phyloP scores from a whole-genome alignment of 495 filamentous ascomycete genomes.

The Annulohypoxylon maeteangense region DNA sequence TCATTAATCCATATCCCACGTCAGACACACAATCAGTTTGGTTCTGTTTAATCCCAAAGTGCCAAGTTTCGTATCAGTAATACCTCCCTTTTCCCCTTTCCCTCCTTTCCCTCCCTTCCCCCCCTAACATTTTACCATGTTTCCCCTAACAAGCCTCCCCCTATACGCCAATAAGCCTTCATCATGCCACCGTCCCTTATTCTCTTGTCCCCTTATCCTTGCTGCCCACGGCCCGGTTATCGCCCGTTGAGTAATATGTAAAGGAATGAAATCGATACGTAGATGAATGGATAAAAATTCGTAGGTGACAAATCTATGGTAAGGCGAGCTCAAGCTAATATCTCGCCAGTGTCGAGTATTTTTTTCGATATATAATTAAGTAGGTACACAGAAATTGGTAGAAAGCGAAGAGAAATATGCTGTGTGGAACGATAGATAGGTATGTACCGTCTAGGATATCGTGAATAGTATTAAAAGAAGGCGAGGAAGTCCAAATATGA shows the following conservation, averaged over 20 bases:
- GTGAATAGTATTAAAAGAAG: neutral
- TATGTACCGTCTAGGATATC: neutral
- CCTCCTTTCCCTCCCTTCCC: neutral
- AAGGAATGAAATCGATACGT: neutral
- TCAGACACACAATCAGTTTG: conserved; percentile 6
- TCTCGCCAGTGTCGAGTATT: neutral
- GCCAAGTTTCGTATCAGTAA: conserved; percentile 6
- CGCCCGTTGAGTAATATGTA: neutral
- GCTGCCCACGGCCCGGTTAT: neutral
- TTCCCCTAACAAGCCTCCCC: neutral
- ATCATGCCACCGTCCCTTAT: neutral
- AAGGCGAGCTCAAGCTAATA: neutral
- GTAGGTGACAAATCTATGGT: neutral
- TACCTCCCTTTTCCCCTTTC: conserved; percentile 3
- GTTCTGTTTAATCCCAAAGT: conserved; percentile 3
- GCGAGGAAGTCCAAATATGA: neutral
- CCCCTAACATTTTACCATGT: neutral
- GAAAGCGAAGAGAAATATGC: neutral
- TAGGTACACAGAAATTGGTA: conserved; percentile 4
- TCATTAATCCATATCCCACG: conserved; percentile 32
- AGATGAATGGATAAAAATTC: neutral
- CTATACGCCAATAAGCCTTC: conserved; percentile 1
- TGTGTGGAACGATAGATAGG: neutral
- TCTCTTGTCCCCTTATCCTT: too few relatives aligned
- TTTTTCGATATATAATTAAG: neutral